Conservation (phyloP, 768 basidiomycete genomes). For the Sarcomyxa edulis region DNA sequence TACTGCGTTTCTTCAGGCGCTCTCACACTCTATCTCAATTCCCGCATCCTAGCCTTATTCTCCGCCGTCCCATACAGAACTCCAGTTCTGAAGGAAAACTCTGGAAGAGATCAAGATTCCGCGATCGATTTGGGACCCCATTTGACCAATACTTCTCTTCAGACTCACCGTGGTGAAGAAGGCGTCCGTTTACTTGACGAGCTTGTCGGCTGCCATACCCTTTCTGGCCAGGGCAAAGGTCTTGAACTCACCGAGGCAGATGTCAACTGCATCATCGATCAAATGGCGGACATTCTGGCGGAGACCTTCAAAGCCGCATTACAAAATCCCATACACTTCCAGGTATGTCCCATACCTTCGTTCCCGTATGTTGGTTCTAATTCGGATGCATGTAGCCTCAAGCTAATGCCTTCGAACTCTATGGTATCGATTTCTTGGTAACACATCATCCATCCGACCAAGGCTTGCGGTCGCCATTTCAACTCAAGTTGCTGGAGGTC, state of each 20-base stretch:
- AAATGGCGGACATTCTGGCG: constrained; percentile 60
- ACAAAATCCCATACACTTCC: constrained; percentile 79
- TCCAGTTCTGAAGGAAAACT: constrained; percentile 36
- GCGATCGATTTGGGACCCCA: constrained; percentile 61
- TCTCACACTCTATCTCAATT: constrained; percentile 75
- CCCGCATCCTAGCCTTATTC: constrained; percentile 84
- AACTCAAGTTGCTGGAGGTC: constrained; percentile 80
- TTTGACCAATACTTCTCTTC: constrained; percentile 90
- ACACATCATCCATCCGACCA: constrained; percentile 28
- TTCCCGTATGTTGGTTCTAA: constrained; percentile 5
- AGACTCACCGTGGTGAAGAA: constrained; percentile 59
- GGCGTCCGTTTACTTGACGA: constrained; percentile 79
- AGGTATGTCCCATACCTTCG: constrained; percentile 38
- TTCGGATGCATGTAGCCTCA: constrained; percentile 45
- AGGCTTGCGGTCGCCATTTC: constrained; percentile 24
- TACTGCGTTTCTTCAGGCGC: constrained; percentile 81
- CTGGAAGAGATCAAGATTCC: constrained; percentile 16
- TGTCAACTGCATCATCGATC: constrained; percentile 42
- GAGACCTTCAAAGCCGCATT: constrained; percentile 87
- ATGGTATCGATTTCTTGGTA: constrained; percentile 90
- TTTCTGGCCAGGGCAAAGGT: constrained; percentile 21
- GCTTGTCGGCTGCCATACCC: constrained; percentile 58
- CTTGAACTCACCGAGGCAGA: constrained; percentile 25
- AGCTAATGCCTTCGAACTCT: constrained; percentile 93
- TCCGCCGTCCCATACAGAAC: constrained; percentile 63